Evolutionary conservation across 2,329 filamentous ascomycete species (phyloP).

Genomic region (Pseudocercospora musae): DNA sequence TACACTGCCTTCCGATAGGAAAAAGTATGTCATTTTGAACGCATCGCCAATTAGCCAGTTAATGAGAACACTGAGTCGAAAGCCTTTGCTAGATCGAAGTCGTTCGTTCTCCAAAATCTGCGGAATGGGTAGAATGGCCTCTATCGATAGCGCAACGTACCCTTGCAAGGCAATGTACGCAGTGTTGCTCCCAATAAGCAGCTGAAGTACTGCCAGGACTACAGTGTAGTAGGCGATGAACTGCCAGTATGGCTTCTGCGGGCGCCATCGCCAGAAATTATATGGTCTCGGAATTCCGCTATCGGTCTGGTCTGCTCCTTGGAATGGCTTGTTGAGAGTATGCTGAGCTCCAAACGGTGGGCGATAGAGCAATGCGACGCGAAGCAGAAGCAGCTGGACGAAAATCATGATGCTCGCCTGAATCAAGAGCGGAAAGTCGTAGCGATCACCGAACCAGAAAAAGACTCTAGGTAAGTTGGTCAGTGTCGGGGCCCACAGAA

Average conservation of each 20-base stretch:
- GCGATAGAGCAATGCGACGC: constrained; percentile 59
- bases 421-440: constrained; percentile 56
- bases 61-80: constrained; percentile 69
- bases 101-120: constrained; percentile 71
- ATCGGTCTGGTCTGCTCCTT: constrained; percentile 46
- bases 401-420: constrained; percentile 60
- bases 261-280: constrained; percentile 80
- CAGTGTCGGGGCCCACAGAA: background rate
- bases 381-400: constrained; percentile 57
- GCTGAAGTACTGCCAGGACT: constrained; percentile 59
- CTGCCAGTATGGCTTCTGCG: constrained; percentile 74
- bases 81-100: constrained; percentile 69
- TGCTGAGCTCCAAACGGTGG: constrained; percentile 39
- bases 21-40: constrained; percentile 77
- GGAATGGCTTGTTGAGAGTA: constrained; percentile 56
- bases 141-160: constrained; percentile 71
- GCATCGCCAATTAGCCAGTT: constrained; percentile 78
- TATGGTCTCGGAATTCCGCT: constrained; percentile 59
- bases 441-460: constrained; percentile 64
- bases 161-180: constrained; percentile 67
- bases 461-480: constrained; percentile 56
- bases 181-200: constrained; percentile 60
- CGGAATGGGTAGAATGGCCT: constrained; percentile 77
- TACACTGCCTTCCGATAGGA: constrained; percentile 68
- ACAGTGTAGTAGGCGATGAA: constrained; percentile 68